Conservation (phyloP, 179 eudicot species). For the Corrigiola litoralis region DNA sequence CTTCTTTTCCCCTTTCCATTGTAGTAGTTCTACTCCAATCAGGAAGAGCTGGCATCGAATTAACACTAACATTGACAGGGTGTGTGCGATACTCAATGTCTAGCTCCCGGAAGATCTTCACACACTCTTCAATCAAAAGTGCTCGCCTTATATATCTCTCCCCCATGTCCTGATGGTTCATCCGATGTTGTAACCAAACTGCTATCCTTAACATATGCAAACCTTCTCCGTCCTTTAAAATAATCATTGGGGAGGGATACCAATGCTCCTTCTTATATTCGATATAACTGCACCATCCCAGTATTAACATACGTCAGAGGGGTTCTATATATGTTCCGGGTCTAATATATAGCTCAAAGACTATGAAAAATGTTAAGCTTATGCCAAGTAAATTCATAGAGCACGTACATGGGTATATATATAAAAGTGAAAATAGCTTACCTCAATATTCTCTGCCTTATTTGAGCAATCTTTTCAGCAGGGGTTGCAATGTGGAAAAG, state of each 20-base stretch:
- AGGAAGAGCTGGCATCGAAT: constrained; percentile 38
- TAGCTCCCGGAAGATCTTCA: constrained; percentile 52
- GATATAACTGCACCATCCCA: constrained; percentile 24
- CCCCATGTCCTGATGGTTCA: constrained; percentile 77
- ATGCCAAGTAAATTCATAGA: too few species aligned
- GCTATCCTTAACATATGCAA: constrained; percentile 41
- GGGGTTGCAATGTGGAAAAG: constrained; percentile 64
- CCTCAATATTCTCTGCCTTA: constrained; percentile 64
- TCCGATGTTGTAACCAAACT: constrained; percentile 64
- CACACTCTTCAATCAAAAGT: constrained; percentile 54
- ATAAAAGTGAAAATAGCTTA: constrained; percentile 16
- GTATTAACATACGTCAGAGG: not conserved
- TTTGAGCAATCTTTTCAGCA: constrained; percentile 58
- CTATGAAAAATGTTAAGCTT: too few species aligned
- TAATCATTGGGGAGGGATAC: constrained; percentile 51
- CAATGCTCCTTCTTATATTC: constrained; percentile 71
- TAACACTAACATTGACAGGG: constrained; percentile 52
- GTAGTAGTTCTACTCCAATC: constrained; percentile 16
- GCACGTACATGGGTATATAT: too few species aligned
- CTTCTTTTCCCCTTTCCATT: constrained; percentile 1
- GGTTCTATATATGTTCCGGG: too few species aligned
- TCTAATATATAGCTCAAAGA: too few species aligned
- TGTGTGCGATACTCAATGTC: constrained; percentile 58
- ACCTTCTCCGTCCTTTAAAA: constrained; percentile 48
- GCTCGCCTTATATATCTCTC: constrained; percentile 58